Conservation (phyloP, 208 protist species). For the Polymyxa betae region DNA sequence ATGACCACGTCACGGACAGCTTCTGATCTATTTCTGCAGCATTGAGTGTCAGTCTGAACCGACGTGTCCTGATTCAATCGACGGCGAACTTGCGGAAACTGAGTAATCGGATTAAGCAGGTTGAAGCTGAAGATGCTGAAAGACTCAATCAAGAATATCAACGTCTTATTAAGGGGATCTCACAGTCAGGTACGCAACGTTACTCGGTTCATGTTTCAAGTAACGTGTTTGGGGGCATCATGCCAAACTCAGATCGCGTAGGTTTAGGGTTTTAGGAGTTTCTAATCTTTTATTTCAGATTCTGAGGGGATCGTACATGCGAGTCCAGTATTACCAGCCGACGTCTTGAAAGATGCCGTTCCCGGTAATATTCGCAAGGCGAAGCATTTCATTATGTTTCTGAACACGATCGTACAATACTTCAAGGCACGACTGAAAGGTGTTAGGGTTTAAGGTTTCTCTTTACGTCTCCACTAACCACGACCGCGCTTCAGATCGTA, state of each 20-base stretch:
- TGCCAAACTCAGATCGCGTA: too few relatives aligned
- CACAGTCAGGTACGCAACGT: constrained; percentile 54
- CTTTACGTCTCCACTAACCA: neutral
- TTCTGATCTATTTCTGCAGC: constrained; percentile 59
- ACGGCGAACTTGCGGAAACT: constrained; percentile 79
- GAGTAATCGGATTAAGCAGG: constrained; percentile 73
- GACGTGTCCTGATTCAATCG: constrained; percentile 80
- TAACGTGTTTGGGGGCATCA: too few relatives aligned
- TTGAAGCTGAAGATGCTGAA: constrained; percentile 83
- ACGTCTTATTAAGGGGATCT: constrained; percentile 85
- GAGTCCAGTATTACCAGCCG: constrained; percentile 63
- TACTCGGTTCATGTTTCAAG: neutral
- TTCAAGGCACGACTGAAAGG: constrained; percentile 76
- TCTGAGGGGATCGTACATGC: neutral
- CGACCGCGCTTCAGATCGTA: neutral
- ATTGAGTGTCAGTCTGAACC: constrained; percentile 92
- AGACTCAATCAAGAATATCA: constrained; percentile 89
- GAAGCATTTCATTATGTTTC: constrained; percentile 89
- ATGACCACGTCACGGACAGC: neutral
- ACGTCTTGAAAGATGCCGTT: constrained; percentile 88
- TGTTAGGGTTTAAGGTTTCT: neutral
- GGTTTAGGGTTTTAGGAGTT: neutral
- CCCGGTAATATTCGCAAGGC: constrained; percentile 91
- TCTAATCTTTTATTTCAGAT: neutral
- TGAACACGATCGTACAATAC: constrained; percentile 90